phyloP scores from a whole-genome alignment of 1,284 basidiomycete genomes.

The Trichosporon asahii region DNA sequence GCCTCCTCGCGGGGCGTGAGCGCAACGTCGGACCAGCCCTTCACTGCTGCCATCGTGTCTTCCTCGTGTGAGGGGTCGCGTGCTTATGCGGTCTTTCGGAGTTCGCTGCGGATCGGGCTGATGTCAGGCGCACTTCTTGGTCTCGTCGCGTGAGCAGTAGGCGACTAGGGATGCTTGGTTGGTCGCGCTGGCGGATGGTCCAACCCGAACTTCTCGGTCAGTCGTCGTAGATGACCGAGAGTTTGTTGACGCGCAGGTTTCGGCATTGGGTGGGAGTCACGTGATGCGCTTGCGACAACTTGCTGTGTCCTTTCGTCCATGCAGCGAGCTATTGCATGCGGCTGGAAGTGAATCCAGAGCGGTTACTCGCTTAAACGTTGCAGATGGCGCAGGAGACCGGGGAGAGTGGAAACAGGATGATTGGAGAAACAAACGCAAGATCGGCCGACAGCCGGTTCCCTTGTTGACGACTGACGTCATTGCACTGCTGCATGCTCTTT shows the following conservation, averaged over 20 bases:
- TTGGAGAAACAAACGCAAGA: background rate
- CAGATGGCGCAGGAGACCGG: background rate
- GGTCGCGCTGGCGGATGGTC: background rate
- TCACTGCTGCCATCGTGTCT: conserved; percentile 6
- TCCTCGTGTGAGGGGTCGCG: background rate
- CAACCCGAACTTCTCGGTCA: background rate
- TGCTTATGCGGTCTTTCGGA: background rate
- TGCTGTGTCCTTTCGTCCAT: background rate
- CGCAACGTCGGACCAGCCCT: background rate
- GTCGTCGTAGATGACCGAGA: background rate
- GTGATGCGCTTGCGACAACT: background rate
- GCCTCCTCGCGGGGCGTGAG: conserved; percentile 9
- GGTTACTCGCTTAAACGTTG: background rate
- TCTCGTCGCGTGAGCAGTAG: too few relatives aligned
- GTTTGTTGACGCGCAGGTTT: background rate
- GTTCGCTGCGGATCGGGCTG: background rate
- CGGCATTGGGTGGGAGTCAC: background rate
- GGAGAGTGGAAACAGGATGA: background rate
- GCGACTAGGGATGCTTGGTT: too few relatives aligned
- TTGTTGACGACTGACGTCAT: background rate
- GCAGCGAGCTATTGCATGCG: background rate
- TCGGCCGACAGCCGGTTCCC: background rate
- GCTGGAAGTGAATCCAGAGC: too few relatives aligned
- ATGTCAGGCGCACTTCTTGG: too few relatives aligned
- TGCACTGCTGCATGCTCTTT: background rate